These are phyloP conservation scores for Rhizomucor miehei DNA, from an alignment of 371 early-diverging fungal species.

Conservation along the genomic window DNA sequence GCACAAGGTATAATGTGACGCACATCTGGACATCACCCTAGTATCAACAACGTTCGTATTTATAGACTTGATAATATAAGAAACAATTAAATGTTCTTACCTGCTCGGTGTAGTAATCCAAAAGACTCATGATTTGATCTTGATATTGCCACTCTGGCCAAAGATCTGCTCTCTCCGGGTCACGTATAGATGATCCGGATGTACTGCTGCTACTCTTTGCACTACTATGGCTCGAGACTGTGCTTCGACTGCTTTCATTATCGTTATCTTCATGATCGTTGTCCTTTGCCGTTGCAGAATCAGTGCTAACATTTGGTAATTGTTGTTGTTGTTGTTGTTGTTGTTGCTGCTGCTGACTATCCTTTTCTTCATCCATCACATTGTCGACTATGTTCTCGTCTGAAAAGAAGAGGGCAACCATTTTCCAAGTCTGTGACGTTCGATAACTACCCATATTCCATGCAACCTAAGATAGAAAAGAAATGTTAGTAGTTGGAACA, in stretches of 20 bases:
- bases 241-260: conserved; percentile 1
- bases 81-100: conserved; percentile 28
- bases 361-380: conserved; percentile 2
- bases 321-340: too few species aligned
- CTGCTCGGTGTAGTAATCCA: conserved; percentile 76
- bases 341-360: neutral
- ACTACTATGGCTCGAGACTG: neutral
- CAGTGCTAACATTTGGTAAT: too few species aligned
- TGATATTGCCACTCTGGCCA: conserved; percentile 56
- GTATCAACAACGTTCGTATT: neutral
- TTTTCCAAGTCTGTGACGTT: conserved; percentile 80
- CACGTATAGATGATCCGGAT: conserved; percentile 15
- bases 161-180: conserved; percentile 16
- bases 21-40: conserved; percentile 87
- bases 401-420: conserved; percentile 62
- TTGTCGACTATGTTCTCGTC: conserved; percentile 16
- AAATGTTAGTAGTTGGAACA: neutral
- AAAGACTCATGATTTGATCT: conserved; percentile 49
- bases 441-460: conserved; percentile 62
- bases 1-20: conserved; percentile 65
- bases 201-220: neutral
- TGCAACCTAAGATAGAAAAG: conserved; percentile 44
- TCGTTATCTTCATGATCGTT: conserved; percentile 4
- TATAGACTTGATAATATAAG: neutral
- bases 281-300: neutral